Evolutionary conservation across 306 rosid species (phyloP).

Genomic region (Parietaria judaica): DNA sequence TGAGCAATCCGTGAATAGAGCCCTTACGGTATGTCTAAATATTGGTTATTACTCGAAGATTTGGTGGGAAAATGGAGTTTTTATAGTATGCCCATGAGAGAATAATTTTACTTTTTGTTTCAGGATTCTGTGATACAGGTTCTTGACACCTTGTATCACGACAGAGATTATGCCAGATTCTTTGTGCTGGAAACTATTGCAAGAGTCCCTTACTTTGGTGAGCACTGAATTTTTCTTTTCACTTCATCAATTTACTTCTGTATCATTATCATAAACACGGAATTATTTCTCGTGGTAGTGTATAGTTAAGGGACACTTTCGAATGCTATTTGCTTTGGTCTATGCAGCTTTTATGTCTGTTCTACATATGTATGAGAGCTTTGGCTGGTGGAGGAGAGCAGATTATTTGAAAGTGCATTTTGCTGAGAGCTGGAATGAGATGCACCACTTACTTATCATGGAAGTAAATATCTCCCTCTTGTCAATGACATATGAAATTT

Average conservation of each 20-base stretch:
- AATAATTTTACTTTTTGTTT: slow-evolving; percentile 5
- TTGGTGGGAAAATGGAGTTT: too few species aligned
- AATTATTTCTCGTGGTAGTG: too few species aligned
- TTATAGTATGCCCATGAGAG: too few species aligned
- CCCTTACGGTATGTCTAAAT: slow-evolving; percentile 54
- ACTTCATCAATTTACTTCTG: not conserved
- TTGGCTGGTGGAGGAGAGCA: slow-evolving; percentile 98
- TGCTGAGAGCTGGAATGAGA: slow-evolving; percentile 99
- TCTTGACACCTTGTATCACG: slow-evolving; percentile 67
- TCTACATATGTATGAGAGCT: slow-evolving; percentile 91
- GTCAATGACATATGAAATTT: too few species aligned
- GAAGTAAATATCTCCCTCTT: slow-evolving; percentile 47
- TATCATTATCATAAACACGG: too few species aligned
- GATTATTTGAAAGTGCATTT: slow-evolving; percentile 97
- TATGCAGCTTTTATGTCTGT: slow-evolving; percentile 82
- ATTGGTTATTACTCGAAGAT: too few species aligned
- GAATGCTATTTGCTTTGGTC: slow-evolving; percentile 7
- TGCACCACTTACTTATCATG: slow-evolving; percentile 99
- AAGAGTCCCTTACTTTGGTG: slow-evolving; percentile 96
- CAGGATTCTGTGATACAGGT: slow-evolving; percentile 88
- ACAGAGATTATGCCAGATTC: slow-evolving; percentile 86
- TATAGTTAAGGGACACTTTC: not conserved
- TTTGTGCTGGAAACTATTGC: slow-evolving; percentile 95
- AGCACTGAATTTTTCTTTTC: slow-evolving; percentile 19
- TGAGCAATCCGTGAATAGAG: slow-evolving; percentile 69